Conservation (phyloP, 2,329 filamentous ascomycete genomes). For the Macrophomina tecta region DNA sequence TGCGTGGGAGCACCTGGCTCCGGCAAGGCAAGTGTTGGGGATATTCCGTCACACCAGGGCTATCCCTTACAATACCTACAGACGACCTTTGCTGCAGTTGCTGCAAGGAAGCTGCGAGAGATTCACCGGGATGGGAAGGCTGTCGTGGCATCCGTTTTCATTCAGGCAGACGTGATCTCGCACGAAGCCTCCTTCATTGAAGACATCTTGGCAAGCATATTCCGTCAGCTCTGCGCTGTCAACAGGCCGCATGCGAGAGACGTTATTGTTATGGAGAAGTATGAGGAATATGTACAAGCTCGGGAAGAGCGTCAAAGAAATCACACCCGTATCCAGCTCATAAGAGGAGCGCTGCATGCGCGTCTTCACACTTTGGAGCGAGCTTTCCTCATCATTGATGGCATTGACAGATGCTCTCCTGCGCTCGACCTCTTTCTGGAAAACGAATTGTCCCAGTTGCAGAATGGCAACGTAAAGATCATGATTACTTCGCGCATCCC, state of each 20-base stretch:
- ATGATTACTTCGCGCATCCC: slow-evolving; percentile 11
- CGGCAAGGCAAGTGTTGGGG: slow-evolving; percentile 8
- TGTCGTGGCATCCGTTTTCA: slow-evolving; percentile 15
- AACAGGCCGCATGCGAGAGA: neutral
- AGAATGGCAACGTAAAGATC: neutral
- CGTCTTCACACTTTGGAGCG: neutral
- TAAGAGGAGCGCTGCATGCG: neutral
- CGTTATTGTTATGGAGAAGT: no score
- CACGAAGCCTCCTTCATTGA: slow-evolving; percentile 15
- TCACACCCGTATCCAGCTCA: neutral
- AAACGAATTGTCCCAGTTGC: neutral
- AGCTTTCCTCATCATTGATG: neutral
- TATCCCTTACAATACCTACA: neutral
- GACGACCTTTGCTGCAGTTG: slow-evolving; percentile 26
- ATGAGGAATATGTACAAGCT: neutral
- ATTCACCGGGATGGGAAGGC: neutral
- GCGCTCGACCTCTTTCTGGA: neutral
- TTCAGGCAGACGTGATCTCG: slow-evolving; percentile 9
- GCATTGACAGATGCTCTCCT: neutral
- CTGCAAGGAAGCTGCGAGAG: neutral
- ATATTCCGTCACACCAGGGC: no score
- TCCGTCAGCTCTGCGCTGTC: neutral
- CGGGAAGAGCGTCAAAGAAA: neutral
- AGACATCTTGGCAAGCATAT: slow-evolving; percentile 19
- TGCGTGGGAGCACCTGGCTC: slow-evolving; percentile 27